A percentile compares a stretch with the other conserved stretches of the same genome.
phyloP scores from a whole-genome alignment of 2,329 filamentous ascomycete genomes.

The Colletotrichum sp. region DNA sequence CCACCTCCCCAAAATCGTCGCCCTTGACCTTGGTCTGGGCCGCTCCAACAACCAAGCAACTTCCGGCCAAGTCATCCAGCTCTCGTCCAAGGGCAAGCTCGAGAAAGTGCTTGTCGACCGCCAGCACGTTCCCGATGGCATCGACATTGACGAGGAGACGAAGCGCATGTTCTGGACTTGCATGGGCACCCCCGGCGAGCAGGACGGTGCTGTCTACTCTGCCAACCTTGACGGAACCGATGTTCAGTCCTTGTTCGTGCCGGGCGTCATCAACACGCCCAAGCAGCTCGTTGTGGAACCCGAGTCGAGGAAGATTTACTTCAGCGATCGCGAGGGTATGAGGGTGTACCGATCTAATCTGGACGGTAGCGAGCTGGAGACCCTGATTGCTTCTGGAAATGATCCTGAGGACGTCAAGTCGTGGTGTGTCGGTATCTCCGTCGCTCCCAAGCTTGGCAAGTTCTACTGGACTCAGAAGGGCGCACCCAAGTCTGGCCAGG shows the following conservation, averaged over 20 bases:
- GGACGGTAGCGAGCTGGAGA: constrained; percentile 42
- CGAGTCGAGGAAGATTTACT: constrained; percentile 39
- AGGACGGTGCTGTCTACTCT: constrained; percentile 47
- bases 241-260: constrained; percentile 43
- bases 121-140: constrained; percentile 46
- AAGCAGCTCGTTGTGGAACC: constrained; percentile 44
- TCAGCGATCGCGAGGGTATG: constrained; percentile 49
- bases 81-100: constrained; percentile 24
- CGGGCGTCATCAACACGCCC: constrained; percentile 53
- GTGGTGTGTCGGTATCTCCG: constrained; percentile 62
- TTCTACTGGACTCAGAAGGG: constrained; percentile 70
- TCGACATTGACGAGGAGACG: constrained; percentile 37
- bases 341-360: constrained; percentile 40
- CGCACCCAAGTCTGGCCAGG: constrained; percentile 50
- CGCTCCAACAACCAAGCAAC: background rate
- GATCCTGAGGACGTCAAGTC: constrained; percentile 34
- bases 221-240: constrained; percentile 55
- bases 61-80: constrained; percentile 14
- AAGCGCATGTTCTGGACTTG: constrained; percentile 53
- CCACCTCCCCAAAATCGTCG: constrained; percentile 24
- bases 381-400: constrained; percentile 42
- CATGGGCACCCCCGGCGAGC: constrained; percentile 46
- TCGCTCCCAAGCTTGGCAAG: constrained; percentile 44
- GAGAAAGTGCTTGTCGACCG: constrained; percentile 26
- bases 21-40: background rate